A percentile compares a stretch with the other conserved stretches of the same genome.
Conservation (phyloP, 176 grass and related monocot species). For the Hordeum marinum region DNA sequence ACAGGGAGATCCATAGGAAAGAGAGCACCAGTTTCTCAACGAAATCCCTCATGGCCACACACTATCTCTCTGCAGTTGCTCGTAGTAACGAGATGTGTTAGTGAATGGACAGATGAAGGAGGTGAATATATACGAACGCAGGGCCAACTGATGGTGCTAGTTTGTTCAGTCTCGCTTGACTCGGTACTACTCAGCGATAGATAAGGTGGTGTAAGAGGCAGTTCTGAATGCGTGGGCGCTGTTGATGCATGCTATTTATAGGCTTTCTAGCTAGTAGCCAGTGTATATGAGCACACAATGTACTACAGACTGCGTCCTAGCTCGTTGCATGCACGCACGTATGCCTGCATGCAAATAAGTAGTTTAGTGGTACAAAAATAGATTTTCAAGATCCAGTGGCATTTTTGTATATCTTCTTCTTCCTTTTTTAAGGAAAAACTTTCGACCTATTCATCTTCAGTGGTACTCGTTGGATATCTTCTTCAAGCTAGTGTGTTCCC, state of each 20-base stretch:
- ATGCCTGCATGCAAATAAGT: no score
- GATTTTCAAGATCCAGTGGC: slow-evolving; percentile 77
- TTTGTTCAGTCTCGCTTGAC: slow-evolving; percentile 19
- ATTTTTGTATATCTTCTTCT: slow-evolving; percentile 20
- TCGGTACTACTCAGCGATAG: slow-evolving; percentile 18
- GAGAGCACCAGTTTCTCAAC: slow-evolving; percentile 27
- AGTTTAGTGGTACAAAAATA: not conserved
- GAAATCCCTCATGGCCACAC: not conserved
- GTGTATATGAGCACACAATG: not conserved
- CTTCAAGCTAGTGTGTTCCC: slow-evolving; percentile 52
- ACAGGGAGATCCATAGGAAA: not conserved
- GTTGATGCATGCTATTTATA: slow-evolving; percentile 9
- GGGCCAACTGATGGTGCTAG: not conserved
- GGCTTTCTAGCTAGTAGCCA: not conserved
- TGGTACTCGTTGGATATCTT: no score
- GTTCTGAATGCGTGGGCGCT: slow-evolving; percentile 13
- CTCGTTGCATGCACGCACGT: not conserved
- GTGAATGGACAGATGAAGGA: not conserved
- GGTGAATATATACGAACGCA: not conserved
- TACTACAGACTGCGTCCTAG: not conserved
- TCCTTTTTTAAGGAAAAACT: no score
- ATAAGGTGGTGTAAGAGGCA: slow-evolving; percentile 10
- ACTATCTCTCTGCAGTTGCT: not conserved
- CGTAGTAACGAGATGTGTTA: not conserved
- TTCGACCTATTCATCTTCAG: no score